Evolutionary conservation across 495 filamentous ascomycete genomes (phyloP), one percentile per base, ranked within the genome.

Genomic region (Clohesyomyces aquaticus): DNA sequence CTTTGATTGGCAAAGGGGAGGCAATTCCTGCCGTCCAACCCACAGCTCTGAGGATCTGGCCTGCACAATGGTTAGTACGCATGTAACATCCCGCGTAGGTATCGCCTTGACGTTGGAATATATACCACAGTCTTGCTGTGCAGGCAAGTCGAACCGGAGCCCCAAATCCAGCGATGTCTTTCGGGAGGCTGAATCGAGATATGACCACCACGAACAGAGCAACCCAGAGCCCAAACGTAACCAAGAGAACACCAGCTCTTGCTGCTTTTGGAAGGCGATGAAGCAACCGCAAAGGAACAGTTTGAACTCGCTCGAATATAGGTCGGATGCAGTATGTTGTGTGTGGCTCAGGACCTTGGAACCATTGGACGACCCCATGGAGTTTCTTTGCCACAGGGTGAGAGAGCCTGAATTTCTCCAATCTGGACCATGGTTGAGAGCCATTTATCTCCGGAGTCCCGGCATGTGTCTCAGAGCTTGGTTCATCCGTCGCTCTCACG

Each of bases 1-100:
- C 67, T 68, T 14, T 29, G 46, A 46, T 75, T 75, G 12, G 55
- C 18, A 59, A 77, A 77, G 3, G 75, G 75, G 2, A 73, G 72
- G 52, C 75, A 77, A 14, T 65, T 56, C 21, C 75, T 63, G n/a
- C 75, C 75, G 58, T 77, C 72, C 10, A 77, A n/a, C 11, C 75
- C 75, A 58, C 75, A 77, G 26, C 49, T 52, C 23, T 12, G 49
- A 1, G 49, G 18, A 25, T 52, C 49, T 3, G 27, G 49, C 49
- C 49, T 52, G 49, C 19, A n/a, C n/a, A 52, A 6, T 32, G 27
- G n/a, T n/a, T n/a, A n/a, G 49, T 52, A 19, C 28, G 35, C 35
- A 41, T 9, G 9, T 9, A n/a, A 41, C 35, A 41, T n/a, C 9
- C 25, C 2, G 49, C 6, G 10, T 1, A 22, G 10, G 23, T 50